These are phyloP conservation scores for Podospora pseudoanserina DNA, from an alignment of 495 filamentous ascomycete genomes.

Conservation along the genomic window DNA sequence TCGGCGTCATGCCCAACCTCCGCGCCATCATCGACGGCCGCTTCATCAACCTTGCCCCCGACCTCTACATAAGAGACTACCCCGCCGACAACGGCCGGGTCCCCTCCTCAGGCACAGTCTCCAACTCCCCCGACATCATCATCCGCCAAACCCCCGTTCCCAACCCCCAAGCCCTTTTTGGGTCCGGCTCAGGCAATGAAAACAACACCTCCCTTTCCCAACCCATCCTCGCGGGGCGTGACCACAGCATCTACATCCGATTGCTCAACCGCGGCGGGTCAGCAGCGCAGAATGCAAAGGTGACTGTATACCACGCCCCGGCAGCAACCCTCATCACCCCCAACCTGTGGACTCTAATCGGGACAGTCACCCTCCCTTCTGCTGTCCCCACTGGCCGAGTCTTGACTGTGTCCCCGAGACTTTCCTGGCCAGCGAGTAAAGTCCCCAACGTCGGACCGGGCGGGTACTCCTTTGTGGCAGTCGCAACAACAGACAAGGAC, in stretches of 20 bases:
- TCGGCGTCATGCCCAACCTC: slow-evolving; percentile 18
- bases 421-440: slow-evolving; percentile 4
- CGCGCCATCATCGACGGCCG: slow-evolving; percentile 1
- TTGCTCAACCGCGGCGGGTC: slow-evolving; percentile 11
- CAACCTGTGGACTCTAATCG: slow-evolving; percentile 11
- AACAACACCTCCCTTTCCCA: slow-evolving; percentile 11
- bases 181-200: slow-evolving; percentile 4
- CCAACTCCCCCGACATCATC: slow-evolving; percentile 15
- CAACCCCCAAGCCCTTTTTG: slow-evolving; percentile 10
- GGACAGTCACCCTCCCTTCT: background rate
- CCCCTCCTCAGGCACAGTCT: slow-evolving; percentile 1
- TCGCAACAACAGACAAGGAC: slow-evolving; percentile 1
- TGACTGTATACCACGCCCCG: slow-evolving; percentile 8
- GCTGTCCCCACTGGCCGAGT: background rate
- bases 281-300: background rate
- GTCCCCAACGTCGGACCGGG: background rate
- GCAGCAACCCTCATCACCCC: slow-evolving; percentile 13
- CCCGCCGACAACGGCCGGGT: slow-evolving; percentile 4
- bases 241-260: slow-evolving; percentile 13
- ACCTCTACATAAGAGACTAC: slow-evolving; percentile 15
- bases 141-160: slow-evolving; percentile 9
- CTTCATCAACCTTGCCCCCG: background rate
- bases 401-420: slow-evolving; percentile 2
- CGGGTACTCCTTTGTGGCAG: slow-evolving; percentile 13
- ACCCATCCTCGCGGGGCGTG: background rate